These are phyloP conservation scores for Paxillus ammoniavirescens DNA, from an alignment of 768 basidiomycete genomes.

Conservation along the genomic window DNA sequence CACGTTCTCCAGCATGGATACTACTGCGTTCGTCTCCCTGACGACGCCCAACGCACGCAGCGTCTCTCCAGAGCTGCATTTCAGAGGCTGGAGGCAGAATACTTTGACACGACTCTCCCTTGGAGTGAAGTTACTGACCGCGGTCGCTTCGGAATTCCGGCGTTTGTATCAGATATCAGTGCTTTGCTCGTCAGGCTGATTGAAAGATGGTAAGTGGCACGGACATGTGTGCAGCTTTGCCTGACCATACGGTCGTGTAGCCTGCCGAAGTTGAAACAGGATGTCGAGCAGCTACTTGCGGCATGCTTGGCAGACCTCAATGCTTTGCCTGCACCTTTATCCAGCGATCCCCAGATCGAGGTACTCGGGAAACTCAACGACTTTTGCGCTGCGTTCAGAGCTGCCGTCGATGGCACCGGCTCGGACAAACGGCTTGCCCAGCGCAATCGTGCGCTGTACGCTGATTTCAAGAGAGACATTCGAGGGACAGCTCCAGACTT, in stretches of 20 bases:
- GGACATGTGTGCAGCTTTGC: neutral
- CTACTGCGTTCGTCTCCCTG: constrained; percentile 63
- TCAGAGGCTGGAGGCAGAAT: constrained; percentile 37
- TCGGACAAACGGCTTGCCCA: constrained; percentile 38
- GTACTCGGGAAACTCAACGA: constrained; percentile 41
- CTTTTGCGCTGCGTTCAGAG: constrained; percentile 43
- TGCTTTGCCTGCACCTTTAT: constrained; percentile 39
- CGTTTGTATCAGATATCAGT: constrained; percentile 53
- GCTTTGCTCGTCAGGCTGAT: constrained; percentile 50
- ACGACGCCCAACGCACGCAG: constrained; percentile 50
- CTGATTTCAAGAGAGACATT: constrained; percentile 33
- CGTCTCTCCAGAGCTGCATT: constrained; percentile 36
- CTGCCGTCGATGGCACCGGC: constrained; percentile 31
- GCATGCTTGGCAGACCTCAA: constrained; percentile 33
- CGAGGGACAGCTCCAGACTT: constrained; percentile 43
- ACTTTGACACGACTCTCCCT: constrained; percentile 47
- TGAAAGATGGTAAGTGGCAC: constrained; percentile 44
- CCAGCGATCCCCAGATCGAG: constrained; percentile 43
- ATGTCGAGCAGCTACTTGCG: constrained; percentile 41
- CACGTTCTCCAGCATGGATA: constrained; percentile 58
- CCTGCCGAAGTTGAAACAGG: constrained; percentile 42
- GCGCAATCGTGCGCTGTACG: constrained; percentile 33
- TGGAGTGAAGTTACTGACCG: constrained; percentile 50
- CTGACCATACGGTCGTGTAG: constrained; percentile 31
- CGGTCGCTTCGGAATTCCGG: constrained; percentile 51